Evolutionary conservation across 805 yeast species (phyloP).

Genomic region (Schwanniomyces polymorphus): DNA sequence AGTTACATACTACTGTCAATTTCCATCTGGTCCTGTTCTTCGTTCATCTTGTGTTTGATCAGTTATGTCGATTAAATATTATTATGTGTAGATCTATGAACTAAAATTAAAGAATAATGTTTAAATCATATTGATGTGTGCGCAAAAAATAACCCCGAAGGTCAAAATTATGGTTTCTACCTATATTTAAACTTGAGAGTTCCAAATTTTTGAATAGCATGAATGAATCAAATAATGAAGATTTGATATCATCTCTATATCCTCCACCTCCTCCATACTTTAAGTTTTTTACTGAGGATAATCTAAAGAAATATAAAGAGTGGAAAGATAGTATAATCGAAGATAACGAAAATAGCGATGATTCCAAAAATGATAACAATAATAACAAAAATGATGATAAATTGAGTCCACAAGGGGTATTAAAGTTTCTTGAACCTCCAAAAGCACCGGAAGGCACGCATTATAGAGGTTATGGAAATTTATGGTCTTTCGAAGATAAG

Average conservation of each 20-base stretch:
- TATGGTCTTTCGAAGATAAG: slow-evolving; percentile 82
- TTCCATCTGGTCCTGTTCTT: slow-evolving; percentile 34
- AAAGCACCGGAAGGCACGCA: slow-evolving; percentile 57
- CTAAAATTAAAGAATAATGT: neutral
- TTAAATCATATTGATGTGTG: neutral
- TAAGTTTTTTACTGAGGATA: slow-evolving; percentile 70
- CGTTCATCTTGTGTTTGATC: slow-evolving; percentile 12
- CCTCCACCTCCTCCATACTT: slow-evolving; percentile 94
- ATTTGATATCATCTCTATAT: slow-evolving; percentile 64
- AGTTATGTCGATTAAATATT: neutral
- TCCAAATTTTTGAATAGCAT: neutral
- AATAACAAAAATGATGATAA: slow-evolving; percentile 7
- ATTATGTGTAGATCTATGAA: neutral
- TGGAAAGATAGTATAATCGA: slow-evolving; percentile 18
- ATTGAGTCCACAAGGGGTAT: slow-evolving; percentile 37
- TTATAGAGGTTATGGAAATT: slow-evolving; percentile 85
- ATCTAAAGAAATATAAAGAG: slow-evolving; percentile 45
- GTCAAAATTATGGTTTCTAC: neutral
- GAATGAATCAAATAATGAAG: slow-evolving; percentile 17
- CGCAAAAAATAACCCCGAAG: neutral
- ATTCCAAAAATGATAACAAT: slow-evolving; percentile 20
- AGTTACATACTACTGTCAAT: slow-evolving; percentile 25
- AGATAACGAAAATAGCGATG: slow-evolving; percentile 20
- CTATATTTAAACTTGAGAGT: neutral
- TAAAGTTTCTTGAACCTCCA: slow-evolving; percentile 67